Evolutionary conservation across 495 filamentous ascomycete species (phyloP).

Genomic region (Hypoxylon cercidicola): DNA sequence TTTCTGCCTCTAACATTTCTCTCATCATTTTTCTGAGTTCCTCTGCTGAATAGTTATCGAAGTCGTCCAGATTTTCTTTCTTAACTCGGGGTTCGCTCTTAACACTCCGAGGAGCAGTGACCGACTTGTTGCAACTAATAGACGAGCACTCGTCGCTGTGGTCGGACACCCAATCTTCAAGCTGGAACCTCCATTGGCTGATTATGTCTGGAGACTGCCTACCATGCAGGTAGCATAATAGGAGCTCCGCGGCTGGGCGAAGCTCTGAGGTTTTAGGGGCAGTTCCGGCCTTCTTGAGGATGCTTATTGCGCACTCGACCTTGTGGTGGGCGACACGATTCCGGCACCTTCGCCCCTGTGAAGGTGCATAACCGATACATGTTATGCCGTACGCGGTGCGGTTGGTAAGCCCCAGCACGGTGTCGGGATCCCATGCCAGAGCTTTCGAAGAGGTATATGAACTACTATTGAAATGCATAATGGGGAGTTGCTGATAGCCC

Average conservation of each 20-base stretch:
- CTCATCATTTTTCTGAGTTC: slow-evolving; percentile 3
- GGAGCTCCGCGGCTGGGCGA: not conserved
- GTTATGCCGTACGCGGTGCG: not conserved
- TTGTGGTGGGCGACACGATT: slow-evolving; percentile 7
- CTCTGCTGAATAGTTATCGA: not conserved
- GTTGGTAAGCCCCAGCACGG: slow-evolving; percentile 9
- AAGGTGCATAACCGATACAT: slow-evolving; percentile 9
- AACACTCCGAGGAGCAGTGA: not conserved
- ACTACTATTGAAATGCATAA: slow-evolving; percentile 3
- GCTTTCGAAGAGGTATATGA: not conserved
- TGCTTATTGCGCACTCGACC: not conserved
- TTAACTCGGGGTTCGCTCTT: slow-evolving; percentile 3
- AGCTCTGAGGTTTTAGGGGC: slow-evolving; percentile 16
- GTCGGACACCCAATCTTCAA: not conserved
- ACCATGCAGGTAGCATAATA: slow-evolving; percentile 20
- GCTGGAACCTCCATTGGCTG: slow-evolving; percentile 6
- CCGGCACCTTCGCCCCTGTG: slow-evolving; percentile 12
- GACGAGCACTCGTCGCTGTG: not conserved
- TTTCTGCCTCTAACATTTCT: slow-evolving; percentile 1
- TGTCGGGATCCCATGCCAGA: slow-evolving; percentile 26
- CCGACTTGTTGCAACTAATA: not conserved
- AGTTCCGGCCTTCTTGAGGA: slow-evolving; percentile 1
- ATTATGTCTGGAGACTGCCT: not conserved
- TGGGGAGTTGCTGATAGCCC: slow-evolving; percentile 1
- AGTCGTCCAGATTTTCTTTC: not conserved